Evolutionary conservation across 495 filamentous ascomycete genomes (phyloP).

Genomic region (Trichocladium uniseriatum): DNA sequence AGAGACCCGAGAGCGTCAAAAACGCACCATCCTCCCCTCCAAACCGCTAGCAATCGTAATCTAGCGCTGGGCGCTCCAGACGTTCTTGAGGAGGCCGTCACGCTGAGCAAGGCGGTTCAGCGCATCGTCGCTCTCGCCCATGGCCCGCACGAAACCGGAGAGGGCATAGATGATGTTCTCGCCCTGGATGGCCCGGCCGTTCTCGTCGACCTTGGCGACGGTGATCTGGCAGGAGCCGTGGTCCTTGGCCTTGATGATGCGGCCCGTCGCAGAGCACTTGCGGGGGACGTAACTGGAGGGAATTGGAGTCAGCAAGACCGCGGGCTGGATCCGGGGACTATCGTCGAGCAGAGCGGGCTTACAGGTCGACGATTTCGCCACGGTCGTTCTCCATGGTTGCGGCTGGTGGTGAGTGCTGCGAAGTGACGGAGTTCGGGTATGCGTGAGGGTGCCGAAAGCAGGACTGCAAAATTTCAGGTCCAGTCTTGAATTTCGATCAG

Average conservation of each 20-base stretch:
- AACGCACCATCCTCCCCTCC: conserved; percentile 20
- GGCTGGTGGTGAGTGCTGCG: conserved; percentile 21
- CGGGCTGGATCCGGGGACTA: neutral
- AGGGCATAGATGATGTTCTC: conserved; percentile 97
- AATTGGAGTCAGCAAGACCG: conserved; percentile 9
- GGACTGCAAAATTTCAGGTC: conserved; percentile 25
- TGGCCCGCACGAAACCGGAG: conserved; percentile 93
- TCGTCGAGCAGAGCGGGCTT: conserved; percentile 21
- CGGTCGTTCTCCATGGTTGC: conserved; percentile 37
- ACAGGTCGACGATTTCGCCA: conserved; percentile 99
- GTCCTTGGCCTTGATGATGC: conserved; percentile 99
- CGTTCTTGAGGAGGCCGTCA: conserved; percentile 91
- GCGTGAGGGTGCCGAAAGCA: conserved; percentile 21
- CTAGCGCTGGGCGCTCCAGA: conserved; percentile 83
- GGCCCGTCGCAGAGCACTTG: conserved; percentile 92
- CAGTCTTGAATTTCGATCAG: conserved; percentile 21
- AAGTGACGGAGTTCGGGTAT: conserved; percentile 19
- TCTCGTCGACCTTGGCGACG: conserved; percentile 93
- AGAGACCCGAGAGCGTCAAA: neutral
- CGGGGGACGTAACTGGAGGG: conserved; percentile 84
- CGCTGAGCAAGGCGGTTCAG: conserved; percentile 91
- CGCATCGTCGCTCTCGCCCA: conserved; percentile 95
- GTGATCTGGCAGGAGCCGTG: conserved; percentile 89
- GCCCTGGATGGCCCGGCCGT: conserved; percentile 82
- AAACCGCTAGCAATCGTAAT: conserved; percentile 16